Evolutionary conservation across 495 filamentous ascomycete species (phyloP).

Genomic region (Neurospora sp.): DNA sequence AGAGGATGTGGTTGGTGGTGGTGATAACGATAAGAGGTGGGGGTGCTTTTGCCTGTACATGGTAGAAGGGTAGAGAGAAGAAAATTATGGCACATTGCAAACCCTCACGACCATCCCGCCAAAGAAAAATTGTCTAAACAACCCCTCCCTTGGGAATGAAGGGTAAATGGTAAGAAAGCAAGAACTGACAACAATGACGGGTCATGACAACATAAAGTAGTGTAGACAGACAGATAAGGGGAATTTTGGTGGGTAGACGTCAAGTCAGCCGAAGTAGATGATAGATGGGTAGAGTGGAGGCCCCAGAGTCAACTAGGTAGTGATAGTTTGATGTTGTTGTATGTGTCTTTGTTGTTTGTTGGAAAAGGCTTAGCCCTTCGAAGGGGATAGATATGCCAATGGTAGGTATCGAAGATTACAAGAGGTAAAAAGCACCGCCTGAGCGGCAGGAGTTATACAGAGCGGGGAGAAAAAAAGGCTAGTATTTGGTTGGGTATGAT

Average conservation of each 20-base stretch:
- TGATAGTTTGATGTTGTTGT: background rate
- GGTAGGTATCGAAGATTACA: background rate
- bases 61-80: background rate
- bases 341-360: background rate
- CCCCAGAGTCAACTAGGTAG: too few species aligned
- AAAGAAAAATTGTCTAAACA: background rate
- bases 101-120: background rate
- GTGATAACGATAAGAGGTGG: background rate
- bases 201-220: conserved; percentile 4
- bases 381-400: background rate
- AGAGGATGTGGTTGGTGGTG: background rate
- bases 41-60: background rate
- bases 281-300: background rate
- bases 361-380: background rate
- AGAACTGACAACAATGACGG: background rate
- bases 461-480: background rate
- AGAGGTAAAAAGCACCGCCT: background rate
- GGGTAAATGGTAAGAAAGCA: background rate
- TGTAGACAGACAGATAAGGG: background rate
- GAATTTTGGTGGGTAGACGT: background rate
- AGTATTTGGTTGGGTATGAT: background rate
- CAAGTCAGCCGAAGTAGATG: background rate
- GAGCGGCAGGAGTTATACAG: background rate
- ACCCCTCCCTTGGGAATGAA: background rate
- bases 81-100: background rate